A percentile compares a stretch with the other conserved stretches of the same genome.
Conservation (phyloP, 257 asterid species). For the Ilex asprella region DNA sequence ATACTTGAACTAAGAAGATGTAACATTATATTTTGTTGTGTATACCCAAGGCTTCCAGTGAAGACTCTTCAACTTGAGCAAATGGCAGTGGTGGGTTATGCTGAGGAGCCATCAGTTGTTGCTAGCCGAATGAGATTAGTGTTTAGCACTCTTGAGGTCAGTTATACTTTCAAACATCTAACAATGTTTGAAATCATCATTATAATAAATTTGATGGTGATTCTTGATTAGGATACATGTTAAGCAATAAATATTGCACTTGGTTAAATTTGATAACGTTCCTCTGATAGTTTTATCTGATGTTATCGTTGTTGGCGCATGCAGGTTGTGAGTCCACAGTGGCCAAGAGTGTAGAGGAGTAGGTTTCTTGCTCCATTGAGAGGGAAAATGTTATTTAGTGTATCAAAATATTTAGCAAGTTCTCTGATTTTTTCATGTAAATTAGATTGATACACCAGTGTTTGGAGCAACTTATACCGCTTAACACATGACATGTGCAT, state of each 20-base stretch:
- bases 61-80: conserved; percentile 93
- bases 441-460: too few relatives aligned
- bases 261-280: too few relatives aligned
- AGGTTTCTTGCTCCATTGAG: too few relatives aligned
- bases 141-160: conserved; percentile 87
- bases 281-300: background rate
- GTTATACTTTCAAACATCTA: conserved; percentile 6
- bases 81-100: conserved; percentile 70
- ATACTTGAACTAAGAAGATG: background rate
- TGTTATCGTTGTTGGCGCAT: conserved; percentile 6
- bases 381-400: too few relatives aligned
- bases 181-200: too few relatives aligned
- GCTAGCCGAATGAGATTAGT: conserved; percentile 92
- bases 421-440: too few relatives aligned
- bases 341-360: conserved; percentile 61
- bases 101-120: conserved; percentile 87
- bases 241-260: too few relatives aligned
- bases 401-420: too few relatives aligned
- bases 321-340: conserved; percentile 96
- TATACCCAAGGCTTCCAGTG: conserved; percentile 76
- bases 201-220: too few relatives aligned
- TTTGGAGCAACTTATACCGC: too few relatives aligned
- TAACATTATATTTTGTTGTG: conserved; percentile 2
- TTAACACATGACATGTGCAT: too few relatives aligned
- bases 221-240: too few relatives aligned